Evolutionary conservation across 1,284 basidiomycete species (phyloP).

Genomic region (Pseudozyma thailandica): DNA sequence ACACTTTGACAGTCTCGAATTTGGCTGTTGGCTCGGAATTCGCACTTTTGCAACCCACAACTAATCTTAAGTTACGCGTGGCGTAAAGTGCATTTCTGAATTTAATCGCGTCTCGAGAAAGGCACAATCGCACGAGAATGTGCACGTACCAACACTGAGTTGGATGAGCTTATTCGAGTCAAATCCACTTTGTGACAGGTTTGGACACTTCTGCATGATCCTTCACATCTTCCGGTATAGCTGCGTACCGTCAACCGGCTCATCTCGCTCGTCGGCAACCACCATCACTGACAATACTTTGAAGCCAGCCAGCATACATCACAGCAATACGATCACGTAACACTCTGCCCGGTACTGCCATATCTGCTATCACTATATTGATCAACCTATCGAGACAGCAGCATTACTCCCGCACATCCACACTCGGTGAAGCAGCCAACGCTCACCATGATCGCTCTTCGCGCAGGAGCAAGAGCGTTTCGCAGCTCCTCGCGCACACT

Average conservation of each 20-base stretch:
- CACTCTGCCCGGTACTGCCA: no score
- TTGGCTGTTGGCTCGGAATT: background rate
- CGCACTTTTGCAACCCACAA: no score
- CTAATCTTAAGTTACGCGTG: constrained; percentile 31
- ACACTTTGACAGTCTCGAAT: background rate
- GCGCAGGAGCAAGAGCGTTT: constrained; percentile 12
- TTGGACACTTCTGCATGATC: no score
- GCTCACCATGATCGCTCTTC: constrained; percentile 11
- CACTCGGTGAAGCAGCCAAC: background rate
- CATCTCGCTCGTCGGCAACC: no score
- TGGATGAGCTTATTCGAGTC: no score
- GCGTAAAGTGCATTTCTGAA: constrained; percentile 29
- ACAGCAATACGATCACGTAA: no score
- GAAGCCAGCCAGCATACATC: no score
- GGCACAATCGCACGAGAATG: constrained; percentile 26
- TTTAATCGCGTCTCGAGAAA: constrained; percentile 9
- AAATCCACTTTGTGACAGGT: background rate
- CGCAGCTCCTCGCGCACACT: background rate
- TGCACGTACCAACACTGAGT: constrained; percentile 18
- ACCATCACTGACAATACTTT: no score
- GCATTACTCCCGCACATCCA: background rate
- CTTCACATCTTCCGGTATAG: no score
- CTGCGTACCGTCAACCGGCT: no score
- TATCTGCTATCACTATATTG: no score
- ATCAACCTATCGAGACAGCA: no score